Evolutionary conservation across 768 basidiomycete genomes (phyloP), one percentile per base, ranked within the genome.

Genomic region (Nidularia sp.): DNA sequence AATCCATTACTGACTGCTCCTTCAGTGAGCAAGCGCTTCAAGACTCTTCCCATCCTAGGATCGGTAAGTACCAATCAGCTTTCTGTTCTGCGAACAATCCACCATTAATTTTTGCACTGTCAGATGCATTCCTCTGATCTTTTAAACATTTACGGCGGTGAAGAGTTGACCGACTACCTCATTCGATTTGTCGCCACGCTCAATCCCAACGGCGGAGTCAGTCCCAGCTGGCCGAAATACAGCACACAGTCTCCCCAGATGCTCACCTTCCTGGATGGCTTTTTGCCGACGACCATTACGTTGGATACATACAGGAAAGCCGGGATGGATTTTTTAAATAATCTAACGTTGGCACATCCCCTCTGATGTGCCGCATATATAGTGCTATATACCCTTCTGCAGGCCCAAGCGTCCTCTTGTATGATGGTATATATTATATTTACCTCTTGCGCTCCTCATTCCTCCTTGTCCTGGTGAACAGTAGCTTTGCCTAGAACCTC

Each of bases 121-220:
- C 36, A 78, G 76, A 58, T 66, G 45, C 78, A 80, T 52, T 50
- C 51, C 2, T 62, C 70, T 0, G 76, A 80, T 55, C 3, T 78
- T 8, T 47, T 64, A 4, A 66, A 71, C 25, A 53, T 72, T 31
- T 78, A 70, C 51, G 60, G 57, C 1, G 68, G 59, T 4, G 62
- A 62, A 9, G 73, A 75, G 48, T 60, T 78, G 59, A 57, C 71
- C 4, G 70, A 75, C 57, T 71, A 72, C 55, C 64, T 78, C 29
- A 68, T 78, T 52, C 64, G 69, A 49, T 78, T 78, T 51, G 68
- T 34, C 35, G 35, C 42, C 18, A 59, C 52, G 50, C 55, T 64
- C 12, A 55, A 62, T 44, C 60, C 59, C 10, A 62, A 62, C 31
- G 48, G 52, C 1, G 49, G 33, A 9, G 34, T 50, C 9, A 51